Conservation (phyloP, 169 alveolate species). For the Eimeria sp. region DNA sequence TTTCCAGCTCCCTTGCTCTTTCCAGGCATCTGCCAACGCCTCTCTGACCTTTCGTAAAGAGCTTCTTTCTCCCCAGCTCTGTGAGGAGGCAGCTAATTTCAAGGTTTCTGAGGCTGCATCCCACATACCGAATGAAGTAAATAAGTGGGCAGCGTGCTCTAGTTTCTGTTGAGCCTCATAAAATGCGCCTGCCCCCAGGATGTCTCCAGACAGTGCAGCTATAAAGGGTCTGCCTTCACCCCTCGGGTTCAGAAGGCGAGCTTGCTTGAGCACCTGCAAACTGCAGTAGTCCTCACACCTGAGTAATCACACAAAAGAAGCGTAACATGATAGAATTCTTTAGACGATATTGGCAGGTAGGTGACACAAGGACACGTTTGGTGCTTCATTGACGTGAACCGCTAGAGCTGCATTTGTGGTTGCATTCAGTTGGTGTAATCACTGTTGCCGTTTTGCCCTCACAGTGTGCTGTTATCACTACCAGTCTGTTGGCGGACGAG, state of each 20-base stretch:
- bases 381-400: background rate
- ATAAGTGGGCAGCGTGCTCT: conserved; percentile 29
- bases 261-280: conserved; percentile 66
- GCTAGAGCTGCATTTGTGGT: background rate
- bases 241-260: conserved; percentile 45
- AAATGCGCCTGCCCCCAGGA: conserved; percentile 61
- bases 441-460: background rate
- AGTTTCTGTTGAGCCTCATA: conserved; percentile 43
- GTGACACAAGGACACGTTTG: background rate
- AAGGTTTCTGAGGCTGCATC: conserved; percentile 26
- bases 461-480: background rate
- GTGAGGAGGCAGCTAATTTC: conserved; percentile 4
- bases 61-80: background rate
- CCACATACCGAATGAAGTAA: conserved; percentile 62
- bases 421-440: background rate
- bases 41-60: background rate
- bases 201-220: conserved; percentile 53
- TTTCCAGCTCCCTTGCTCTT: background rate
- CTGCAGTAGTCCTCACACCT: conserved; percentile 73
- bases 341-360: background rate
- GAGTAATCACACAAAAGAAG: background rate
- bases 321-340: background rate
- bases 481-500: background rate
- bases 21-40: conserved; percentile 71
- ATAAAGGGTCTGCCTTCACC: conserved; percentile 65